phyloP scores from a whole-genome alignment of 176 grass and related monocot genomes.

The Panicum miliaceum region DNA sequence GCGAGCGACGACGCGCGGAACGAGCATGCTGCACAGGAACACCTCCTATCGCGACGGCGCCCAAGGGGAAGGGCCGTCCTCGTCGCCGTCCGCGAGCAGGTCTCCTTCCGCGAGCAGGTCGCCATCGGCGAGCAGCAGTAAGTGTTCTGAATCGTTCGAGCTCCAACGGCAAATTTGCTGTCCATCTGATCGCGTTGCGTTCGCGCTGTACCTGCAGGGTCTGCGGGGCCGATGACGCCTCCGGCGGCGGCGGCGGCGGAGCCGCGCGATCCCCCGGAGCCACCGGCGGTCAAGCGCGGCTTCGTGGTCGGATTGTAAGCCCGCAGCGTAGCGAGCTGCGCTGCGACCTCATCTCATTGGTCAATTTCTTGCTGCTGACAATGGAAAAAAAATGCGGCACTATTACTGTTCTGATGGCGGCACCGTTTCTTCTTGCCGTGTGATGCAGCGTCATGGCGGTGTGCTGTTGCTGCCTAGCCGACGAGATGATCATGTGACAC shows the following conservation, averaged over 20 bases:
- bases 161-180: too few species aligned
- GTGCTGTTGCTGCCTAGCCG: conserved; percentile 52
- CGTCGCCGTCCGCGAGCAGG: not conserved
- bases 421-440: not conserved
- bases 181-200: not conserved
- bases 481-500: conserved; percentile 53
- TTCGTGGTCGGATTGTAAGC: conserved; percentile 57
- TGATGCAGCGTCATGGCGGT: conserved; percentile 48
- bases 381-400: not conserved
- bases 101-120: not conserved
- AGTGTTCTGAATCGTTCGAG: not conserved
- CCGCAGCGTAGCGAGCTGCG: too few species aligned
- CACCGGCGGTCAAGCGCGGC: not conserved
- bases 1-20: too few species aligned
- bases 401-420: not conserved
- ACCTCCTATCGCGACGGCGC: not conserved
- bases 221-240: conserved; percentile 32
- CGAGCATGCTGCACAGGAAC: conserved; percentile 19
- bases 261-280: not conserved
- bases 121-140: conserved; percentile 4
- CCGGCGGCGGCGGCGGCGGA: conserved; percentile 7
- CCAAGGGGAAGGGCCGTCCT: not conserved
- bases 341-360: not conserved
- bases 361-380: not conserved
- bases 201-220: not conserved